Percentiles rank a stretch among this genome's conserved stretches.
phyloP scores from a whole-genome alignment of 2,329 filamentous ascomycete genomes.

The Penicillium expansum region DNA sequence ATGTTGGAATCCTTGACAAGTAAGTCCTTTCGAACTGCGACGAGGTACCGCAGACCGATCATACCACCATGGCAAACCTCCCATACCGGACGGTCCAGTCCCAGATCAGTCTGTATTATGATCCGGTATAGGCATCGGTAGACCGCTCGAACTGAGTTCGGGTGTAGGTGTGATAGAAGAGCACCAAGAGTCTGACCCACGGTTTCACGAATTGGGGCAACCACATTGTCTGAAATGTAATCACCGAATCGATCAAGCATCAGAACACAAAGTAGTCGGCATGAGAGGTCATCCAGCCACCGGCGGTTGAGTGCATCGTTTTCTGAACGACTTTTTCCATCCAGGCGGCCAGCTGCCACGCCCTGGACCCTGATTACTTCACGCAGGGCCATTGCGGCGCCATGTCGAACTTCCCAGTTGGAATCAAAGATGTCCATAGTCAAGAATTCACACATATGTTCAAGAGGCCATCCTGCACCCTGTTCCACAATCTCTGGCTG shows the following conservation, averaged over 20 bases:
- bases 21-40: slow-evolving; percentile 90
- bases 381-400: slow-evolving; percentile 89
- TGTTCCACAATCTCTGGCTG: slow-evolving; percentile 73
- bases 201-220: slow-evolving; percentile 92
- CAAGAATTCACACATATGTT: slow-evolving; percentile 88
- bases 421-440: slow-evolving; percentile 91
- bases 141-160: slow-evolving; percentile 74
- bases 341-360: slow-evolving; percentile 74
- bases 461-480: slow-evolving; percentile 88
- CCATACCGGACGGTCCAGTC: slow-evolving; percentile 74
- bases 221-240: slow-evolving; percentile 95
- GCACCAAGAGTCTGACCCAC: slow-evolving; percentile 92
- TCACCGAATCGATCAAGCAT: slow-evolving; percentile 98
- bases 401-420: slow-evolving; percentile 93
- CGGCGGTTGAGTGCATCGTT: slow-evolving; percentile 77
- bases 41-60: slow-evolving; percentile 92
- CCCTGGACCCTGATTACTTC: slow-evolving; percentile 93
- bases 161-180: slow-evolving; percentile 77
- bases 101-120: slow-evolving; percentile 84
- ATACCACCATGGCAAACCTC: slow-evolving; percentile 96
- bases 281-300: slow-evolving; percentile 95
- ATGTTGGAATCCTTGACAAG: slow-evolving; percentile 78
- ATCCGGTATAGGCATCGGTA: slow-evolving; percentile 83
- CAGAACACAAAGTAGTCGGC: slow-evolving; percentile 88
- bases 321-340: slow-evolving; percentile 65